These are phyloP conservation scores for Mycena alexandri DNA, from an alignment of 768 basidiomycete genomes.

Conservation along the genomic window DNA sequence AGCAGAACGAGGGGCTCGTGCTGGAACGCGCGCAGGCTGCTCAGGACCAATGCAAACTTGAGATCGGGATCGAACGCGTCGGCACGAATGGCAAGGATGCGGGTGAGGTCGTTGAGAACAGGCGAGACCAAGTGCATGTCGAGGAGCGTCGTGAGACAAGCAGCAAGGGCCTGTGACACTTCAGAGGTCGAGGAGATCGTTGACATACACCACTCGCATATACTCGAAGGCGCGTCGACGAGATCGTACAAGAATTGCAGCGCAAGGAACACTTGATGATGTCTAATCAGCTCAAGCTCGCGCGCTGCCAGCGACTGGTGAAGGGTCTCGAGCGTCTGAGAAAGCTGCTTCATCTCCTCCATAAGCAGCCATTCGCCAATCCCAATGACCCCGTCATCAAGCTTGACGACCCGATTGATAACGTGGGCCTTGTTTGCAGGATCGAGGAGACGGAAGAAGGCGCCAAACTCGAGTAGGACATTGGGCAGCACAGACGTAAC, in stretches of 20 bases:
- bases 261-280: constrained; percentile 62
- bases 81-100: constrained; percentile 26
- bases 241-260: constrained; percentile 65
- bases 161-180: constrained; percentile 54
- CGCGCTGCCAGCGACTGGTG: constrained; percentile 43
- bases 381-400: constrained; percentile 70
- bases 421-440: constrained; percentile 66
- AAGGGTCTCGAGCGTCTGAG: constrained; percentile 53
- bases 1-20: constrained; percentile 29
- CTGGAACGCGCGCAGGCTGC: constrained; percentile 47
- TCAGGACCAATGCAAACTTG: constrained; percentile 50
- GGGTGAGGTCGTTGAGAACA: constrained; percentile 55
- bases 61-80: constrained; percentile 45
- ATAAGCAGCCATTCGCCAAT: constrained; percentile 78
- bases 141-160: constrained; percentile 60
- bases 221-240: constrained; percentile 51
- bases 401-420: constrained; percentile 63
- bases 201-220: constrained; percentile 58
- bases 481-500: constrained; percentile 67
- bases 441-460: constrained; percentile 70
- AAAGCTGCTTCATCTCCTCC: constrained; percentile 72
- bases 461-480: constrained; percentile 64
- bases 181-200: constrained; percentile 60
- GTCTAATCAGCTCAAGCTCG: constrained; percentile 54
- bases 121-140: constrained; percentile 62